Conservation (phyloP, 805 yeast species). For the Brettanomyces custersianus region DNA sequence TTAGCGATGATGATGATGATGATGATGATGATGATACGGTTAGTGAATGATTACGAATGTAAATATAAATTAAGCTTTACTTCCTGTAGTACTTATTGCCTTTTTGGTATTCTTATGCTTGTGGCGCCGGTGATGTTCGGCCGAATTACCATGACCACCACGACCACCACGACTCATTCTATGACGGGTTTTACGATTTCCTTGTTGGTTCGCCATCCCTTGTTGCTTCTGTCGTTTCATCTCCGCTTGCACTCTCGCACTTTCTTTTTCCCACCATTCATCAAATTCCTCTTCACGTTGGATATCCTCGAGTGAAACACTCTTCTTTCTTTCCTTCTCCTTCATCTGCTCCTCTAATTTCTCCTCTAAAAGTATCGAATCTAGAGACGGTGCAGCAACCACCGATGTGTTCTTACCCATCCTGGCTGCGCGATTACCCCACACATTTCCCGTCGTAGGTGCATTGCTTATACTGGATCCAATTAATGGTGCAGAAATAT, state of each 20-base stretch:
- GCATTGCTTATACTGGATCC: neutral
- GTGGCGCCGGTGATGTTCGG: neutral
- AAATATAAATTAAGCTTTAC: too few relatives aligned
- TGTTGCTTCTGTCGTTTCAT: conserved; percentile 11
- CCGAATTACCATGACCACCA: neutral
- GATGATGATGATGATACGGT: neutral
- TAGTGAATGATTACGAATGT: neutral
- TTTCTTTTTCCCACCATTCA: conserved; percentile 81
- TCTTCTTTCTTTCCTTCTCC: conserved; percentile 12
- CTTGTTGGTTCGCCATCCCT: conserved; percentile 3
- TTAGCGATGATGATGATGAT: conserved; percentile 3
- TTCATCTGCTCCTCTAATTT: conserved; percentile 19
- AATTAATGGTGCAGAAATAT: neutral
- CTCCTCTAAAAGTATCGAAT: conserved; percentile 18
- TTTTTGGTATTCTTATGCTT: neutral
- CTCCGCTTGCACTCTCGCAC: conserved; percentile 49
- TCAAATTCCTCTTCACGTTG: conserved; percentile 80
- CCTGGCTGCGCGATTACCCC: neutral
- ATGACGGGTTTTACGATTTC: neutral
- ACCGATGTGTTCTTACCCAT: conserved; percentile 7
- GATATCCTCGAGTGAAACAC: conserved; percentile 49
- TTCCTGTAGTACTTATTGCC: neutral
- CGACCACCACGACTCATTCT: neutral
- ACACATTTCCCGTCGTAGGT: neutral
- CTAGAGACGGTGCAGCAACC: conserved; percentile 14